Evolutionary conservation across 306 rosid species (phyloP), one percentile per base, ranked within the genome.

Genomic region (Glycyrrhiza uralensis): DNA sequence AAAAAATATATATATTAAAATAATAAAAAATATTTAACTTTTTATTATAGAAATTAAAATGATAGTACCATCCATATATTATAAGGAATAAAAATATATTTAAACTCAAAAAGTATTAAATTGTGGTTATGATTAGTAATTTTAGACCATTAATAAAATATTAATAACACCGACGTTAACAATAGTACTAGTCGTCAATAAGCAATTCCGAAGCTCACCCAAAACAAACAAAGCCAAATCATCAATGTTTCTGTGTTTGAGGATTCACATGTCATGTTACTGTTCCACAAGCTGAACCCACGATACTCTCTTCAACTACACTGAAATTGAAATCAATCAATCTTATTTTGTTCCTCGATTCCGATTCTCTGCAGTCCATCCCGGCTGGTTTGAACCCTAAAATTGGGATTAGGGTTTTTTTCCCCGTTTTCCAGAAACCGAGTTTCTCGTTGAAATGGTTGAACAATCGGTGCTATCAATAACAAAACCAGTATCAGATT

Each of bases 351-450:
- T 50, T 6, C 41, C 1, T 61, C 19, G 0, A 58, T 77, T 41
- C 29, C 41, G 6, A 68, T n/a, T 64, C 46, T 14, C 44, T 5
- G 5, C 6, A 7, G n/a, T n/a, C n/a, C n/a, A n/a, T n/a, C n/a
- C n/a, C n/a, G n/a, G n/a, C n/a, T n/a, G n/a, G n/a, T n/a, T 58
- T 1, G 7, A 7, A 11, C 23, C 17, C 52, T 1, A 33, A 29
- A 54, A 45, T 76, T 76, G 23, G 84, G 80, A 66, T 82, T 87
- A 77, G 90, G 88, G 89, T 71, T 86, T 72, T 56, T 12, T 69
- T 36, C 5, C 10, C 35, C 5, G 2, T 57, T 72, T 24, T 30
- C 28, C 65, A 9, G 14, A 66, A 24, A 4, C 61, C 45, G 12
- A 20, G 36, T 65, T 65, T 33, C 19, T 63, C 10, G 19, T 13